phyloP scores from a whole-genome alignment of 768 basidiomycete species.

The Mycena galericulata region DNA sequence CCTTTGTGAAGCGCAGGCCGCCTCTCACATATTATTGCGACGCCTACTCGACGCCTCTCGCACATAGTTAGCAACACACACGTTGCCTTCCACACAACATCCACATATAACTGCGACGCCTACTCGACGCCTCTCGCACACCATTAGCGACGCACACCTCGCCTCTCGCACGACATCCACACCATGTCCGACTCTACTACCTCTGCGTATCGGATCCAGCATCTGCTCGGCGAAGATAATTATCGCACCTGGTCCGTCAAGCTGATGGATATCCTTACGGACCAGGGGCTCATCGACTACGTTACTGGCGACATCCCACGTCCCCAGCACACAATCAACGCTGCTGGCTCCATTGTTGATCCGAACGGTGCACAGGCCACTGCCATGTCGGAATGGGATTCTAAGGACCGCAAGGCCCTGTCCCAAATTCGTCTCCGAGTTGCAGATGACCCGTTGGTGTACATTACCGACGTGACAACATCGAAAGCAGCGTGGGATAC shows the following conservation, averaged over 20 bases:
- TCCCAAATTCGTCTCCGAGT: constrained; percentile 41
- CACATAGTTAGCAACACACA: no score
- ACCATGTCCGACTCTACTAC: no score
- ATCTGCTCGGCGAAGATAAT: constrained; percentile 31
- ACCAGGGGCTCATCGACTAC: constrained; percentile 29
- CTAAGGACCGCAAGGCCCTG: constrained; percentile 44
- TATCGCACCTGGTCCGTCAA: constrained; percentile 37
- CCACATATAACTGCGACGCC: no score
- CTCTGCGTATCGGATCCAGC: constrained; percentile 8
- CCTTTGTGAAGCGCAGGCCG: no score
- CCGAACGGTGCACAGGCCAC: constrained; percentile 4
- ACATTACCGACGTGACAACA: constrained; percentile 7
- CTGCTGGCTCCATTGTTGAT: neutral
- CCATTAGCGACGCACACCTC: constrained; percentile 8
- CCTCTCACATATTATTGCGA: no score
- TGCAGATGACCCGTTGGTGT: constrained; percentile 8
- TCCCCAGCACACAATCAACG: neutral
- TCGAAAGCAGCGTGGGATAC: constrained; percentile 43
- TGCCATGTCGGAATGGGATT: neutral
- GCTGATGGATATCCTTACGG: constrained; percentile 34
- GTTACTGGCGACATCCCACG: neutral
- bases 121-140: no score
- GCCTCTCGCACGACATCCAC: no score
- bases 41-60: no score
- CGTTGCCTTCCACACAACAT: no score